These are phyloP conservation scores for Ilex paraguariensis DNA, from an alignment of 305 asterid species.

Conservation along the genomic window DNA sequence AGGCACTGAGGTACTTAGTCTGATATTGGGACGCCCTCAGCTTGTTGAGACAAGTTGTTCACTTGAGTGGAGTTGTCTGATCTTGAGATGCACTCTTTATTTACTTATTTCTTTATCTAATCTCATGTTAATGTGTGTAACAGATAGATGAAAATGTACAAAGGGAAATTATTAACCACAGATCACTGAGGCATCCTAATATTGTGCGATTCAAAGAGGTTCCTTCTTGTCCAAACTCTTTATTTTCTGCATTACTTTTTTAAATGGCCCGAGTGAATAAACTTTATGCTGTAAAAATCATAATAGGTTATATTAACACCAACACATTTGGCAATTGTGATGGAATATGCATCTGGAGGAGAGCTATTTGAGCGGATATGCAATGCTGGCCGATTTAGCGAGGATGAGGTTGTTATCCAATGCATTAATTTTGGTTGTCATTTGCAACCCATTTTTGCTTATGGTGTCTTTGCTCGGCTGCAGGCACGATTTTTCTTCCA, in stretches of 20 bases:
- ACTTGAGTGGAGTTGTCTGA: no score
- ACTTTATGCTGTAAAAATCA: background rate
- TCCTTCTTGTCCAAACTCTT: background rate
- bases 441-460: background rate
- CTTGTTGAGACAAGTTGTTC: no score
- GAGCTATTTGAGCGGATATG: no score
- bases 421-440: background rate
- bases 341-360: slow-evolving; percentile 99
- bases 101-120: background rate
- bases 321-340: slow-evolving; percentile 93
- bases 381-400: slow-evolving; percentile 87
- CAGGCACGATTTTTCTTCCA: slow-evolving; percentile 97
- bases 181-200: slow-evolving; percentile 89
- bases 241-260: background rate
- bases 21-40: no score
- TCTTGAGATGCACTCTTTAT: no score
- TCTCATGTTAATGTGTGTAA: slow-evolving; percentile 5
- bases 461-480: slow-evolving; percentile 9
- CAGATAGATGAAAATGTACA: slow-evolving; percentile 95
- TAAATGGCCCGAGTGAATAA: background rate
- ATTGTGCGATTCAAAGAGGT: slow-evolving; percentile 92
- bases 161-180: slow-evolving; percentile 88
- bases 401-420: slow-evolving; percentile 63
- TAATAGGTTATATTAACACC: slow-evolving; percentile 86
- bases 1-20: no score